These are phyloP conservation scores for Hanseniaspora nectarophila DNA, from an alignment of 805 yeast species.

Conservation along the genomic window DNA sequence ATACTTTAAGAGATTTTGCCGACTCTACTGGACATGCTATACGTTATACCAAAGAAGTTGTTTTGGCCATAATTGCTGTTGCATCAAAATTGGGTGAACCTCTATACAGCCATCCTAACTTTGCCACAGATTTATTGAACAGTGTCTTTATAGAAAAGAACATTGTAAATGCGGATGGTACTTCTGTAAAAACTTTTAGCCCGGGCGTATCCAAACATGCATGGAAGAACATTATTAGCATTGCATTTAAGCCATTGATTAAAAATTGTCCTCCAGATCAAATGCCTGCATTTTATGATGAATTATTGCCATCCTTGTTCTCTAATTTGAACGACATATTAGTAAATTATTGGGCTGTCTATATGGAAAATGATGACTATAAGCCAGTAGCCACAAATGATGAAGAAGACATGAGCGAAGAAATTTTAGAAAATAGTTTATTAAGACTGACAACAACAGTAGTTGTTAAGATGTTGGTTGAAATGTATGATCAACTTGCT, in stretches of 20 bases:
- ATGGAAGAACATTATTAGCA: slow-evolving; percentile 92
- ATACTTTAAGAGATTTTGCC: slow-evolving; percentile 89
- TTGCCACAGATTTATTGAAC: slow-evolving; percentile 65
- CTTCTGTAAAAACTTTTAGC: slow-evolving; percentile 17
- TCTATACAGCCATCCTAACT: slow-evolving; percentile 70
- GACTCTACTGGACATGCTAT: slow-evolving; percentile 94
- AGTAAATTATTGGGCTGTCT: slow-evolving; percentile 55
- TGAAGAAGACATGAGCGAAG: slow-evolving; percentile 83
- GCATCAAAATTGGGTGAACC: slow-evolving; percentile 83
- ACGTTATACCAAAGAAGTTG: slow-evolving; percentile 91
- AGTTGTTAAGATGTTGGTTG: slow-evolving; percentile 74
- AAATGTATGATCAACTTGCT: slow-evolving; percentile 70
- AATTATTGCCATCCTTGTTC: slow-evolving; percentile 66
- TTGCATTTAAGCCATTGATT: slow-evolving; percentile 74
- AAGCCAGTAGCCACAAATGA: slow-evolving; percentile 43
- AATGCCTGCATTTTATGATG: slow-evolving; percentile 58
- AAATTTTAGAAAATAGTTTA: slow-evolving; percentile 95
- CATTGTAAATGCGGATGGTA: slow-evolving; percentile 32
- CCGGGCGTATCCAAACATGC: slow-evolving; percentile 87
- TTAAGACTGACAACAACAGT: slow-evolving; percentile 87
- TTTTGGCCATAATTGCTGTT: slow-evolving; percentile 78
- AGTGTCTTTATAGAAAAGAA: slow-evolving; percentile 63
- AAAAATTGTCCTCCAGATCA: slow-evolving; percentile 73
- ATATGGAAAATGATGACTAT: slow-evolving; percentile 32
- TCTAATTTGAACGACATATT: slow-evolving; percentile 62